Percentiles rank a stretch among this genome's conserved stretches.
These are phyloP conservation scores for Infundibulicybe gibba DNA, from an alignment of 768 basidiomycete species.

Conservation along the genomic window DNA sequence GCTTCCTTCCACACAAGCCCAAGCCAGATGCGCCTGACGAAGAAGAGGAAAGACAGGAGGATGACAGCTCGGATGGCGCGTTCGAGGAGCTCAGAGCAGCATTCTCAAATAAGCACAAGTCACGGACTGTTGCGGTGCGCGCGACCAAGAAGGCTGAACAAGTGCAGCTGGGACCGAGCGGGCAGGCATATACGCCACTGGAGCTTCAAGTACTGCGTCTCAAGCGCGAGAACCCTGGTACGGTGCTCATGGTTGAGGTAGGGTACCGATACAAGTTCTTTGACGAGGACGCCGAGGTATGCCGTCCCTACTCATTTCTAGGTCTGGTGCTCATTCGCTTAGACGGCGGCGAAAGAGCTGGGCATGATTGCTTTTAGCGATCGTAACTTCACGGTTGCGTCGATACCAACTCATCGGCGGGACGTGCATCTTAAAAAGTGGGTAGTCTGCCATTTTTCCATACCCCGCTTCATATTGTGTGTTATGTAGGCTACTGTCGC, in stretches of 20 bases:
- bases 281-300: slow-evolving; percentile 77
- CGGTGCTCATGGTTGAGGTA: slow-evolving; percentile 74
- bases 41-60: slow-evolving; percentile 25
- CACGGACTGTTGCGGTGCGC: slow-evolving; percentile 11
- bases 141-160: slow-evolving; percentile 25
- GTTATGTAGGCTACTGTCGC: slow-evolving; percentile 54
- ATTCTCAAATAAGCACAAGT: slow-evolving; percentile 39
- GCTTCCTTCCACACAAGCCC: slow-evolving; percentile 22
- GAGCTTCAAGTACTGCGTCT: slow-evolving; percentile 69
- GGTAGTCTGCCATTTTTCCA: slow-evolving; percentile 8
- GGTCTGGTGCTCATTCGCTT: slow-evolving; percentile 2
- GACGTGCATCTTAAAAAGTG: slow-evolving; percentile 78
- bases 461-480: background rate
- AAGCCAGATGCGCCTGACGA: slow-evolving; percentile 15
- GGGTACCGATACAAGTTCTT: slow-evolving; percentile 87
- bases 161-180: slow-evolving; percentile 60
- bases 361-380: slow-evolving; percentile 72
- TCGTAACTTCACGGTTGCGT: slow-evolving; percentile 73
- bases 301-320: slow-evolving; percentile 2
- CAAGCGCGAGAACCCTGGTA: slow-evolving; percentile 62
- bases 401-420: slow-evolving; percentile 65
- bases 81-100: slow-evolving; percentile 45
- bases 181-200: slow-evolving; percentile 69
- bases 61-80: slow-evolving; percentile 37
- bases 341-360: slow-evolving; percentile 75